Evolutionary conservation across 1,139 yeast genomes (phyloP).

Genomic region (Saccharomyces hybrid): DNA sequence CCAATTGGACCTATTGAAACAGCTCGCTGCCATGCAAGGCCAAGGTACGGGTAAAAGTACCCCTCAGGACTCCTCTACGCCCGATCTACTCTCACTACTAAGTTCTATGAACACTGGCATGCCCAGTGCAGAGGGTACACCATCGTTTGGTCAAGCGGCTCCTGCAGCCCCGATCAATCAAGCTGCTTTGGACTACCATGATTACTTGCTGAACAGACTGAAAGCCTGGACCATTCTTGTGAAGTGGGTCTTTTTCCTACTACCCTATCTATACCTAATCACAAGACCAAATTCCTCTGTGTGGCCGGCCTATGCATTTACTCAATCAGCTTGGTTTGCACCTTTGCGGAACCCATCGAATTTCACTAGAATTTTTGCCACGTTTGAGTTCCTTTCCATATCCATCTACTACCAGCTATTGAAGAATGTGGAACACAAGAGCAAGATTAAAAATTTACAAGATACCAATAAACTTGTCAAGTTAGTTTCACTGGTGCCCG

Average conservation of each 20-base stretch:
- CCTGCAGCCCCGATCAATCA: conserved; percentile 19
- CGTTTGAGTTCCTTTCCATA: conserved; percentile 33
- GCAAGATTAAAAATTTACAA: conserved; percentile 23
- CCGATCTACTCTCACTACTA: conserved; percentile 27
- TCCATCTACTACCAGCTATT: conserved; percentile 30
- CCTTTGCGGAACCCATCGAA: conserved; percentile 20
- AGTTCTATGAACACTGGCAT: conserved; percentile 16
- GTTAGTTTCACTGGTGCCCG: conserved; percentile 28
- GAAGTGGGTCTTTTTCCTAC: conserved; percentile 27
- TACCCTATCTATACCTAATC: conserved; percentile 26
- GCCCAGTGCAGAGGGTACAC: conserved; percentile 6
- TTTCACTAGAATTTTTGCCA: conserved; percentile 33
- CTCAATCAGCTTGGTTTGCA: background rate
- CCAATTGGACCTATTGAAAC: conserved; percentile 21
- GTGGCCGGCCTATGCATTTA: background rate
- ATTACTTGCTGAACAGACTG: conserved; percentile 22
- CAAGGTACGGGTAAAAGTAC: conserved; percentile 4
- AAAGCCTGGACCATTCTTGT: conserved; percentile 27
- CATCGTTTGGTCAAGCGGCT: conserved; percentile 1
- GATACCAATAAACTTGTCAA: conserved; percentile 26
- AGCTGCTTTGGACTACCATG: conserved; percentile 24
- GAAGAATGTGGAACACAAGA: conserved; percentile 23
- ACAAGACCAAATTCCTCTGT: conserved; percentile 13
- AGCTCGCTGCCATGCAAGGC: conserved; percentile 17
- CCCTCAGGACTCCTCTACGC: conserved; percentile 13